Conservation (phyloP, 805 yeast species). For the Zygotorulaspora chibaensis region DNA sequence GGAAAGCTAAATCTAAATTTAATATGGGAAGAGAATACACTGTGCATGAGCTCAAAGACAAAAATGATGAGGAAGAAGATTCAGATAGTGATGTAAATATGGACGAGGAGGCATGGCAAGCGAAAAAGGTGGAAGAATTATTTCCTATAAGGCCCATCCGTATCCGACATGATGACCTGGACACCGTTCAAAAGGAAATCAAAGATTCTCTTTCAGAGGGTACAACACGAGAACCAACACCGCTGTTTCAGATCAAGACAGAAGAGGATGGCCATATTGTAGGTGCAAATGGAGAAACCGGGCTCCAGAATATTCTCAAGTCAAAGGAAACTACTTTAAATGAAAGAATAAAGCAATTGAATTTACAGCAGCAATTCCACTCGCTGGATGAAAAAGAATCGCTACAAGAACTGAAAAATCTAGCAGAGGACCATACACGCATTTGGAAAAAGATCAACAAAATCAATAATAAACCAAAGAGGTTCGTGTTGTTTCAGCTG, state of each 20-base stretch:
- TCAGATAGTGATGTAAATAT: slow-evolving; percentile 20
- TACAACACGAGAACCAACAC: slow-evolving; percentile 29
- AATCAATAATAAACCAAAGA: slow-evolving; percentile 34
- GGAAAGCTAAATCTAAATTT: slow-evolving; percentile 32
- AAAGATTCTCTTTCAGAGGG: slow-evolving; percentile 28
- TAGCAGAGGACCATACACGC: slow-evolving; percentile 39
- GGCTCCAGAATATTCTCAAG: slow-evolving; percentile 16
- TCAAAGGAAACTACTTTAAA: slow-evolving; percentile 28
- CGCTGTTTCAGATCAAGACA: slow-evolving; percentile 13
- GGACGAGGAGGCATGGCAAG: slow-evolving; percentile 27
- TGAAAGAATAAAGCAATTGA: slow-evolving; percentile 28
- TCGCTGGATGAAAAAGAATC: slow-evolving; percentile 35
- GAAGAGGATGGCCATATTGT: slow-evolving; percentile 4
- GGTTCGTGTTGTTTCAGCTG: slow-evolving; percentile 38
- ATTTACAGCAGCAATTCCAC: slow-evolving; percentile 27
- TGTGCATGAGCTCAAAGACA: slow-evolving; percentile 36
- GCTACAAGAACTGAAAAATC: slow-evolving; percentile 34
- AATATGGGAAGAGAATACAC: slow-evolving; percentile 61
- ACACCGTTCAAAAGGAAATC: slow-evolving; percentile 31
- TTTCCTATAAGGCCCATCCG: slow-evolving; percentile 72
- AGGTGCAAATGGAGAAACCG: slow-evolving; percentile 2
- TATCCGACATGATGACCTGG: slow-evolving; percentile 41
- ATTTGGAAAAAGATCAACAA: slow-evolving; percentile 30
- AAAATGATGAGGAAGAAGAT: slow-evolving; percentile 19
- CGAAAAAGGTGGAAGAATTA: slow-evolving; percentile 34